Percentiles rank a stretch among this genome's conserved stretches.
Conservation (phyloP, 2,329 filamentous ascomycete species). For the Ophiostoma montium region DNA sequence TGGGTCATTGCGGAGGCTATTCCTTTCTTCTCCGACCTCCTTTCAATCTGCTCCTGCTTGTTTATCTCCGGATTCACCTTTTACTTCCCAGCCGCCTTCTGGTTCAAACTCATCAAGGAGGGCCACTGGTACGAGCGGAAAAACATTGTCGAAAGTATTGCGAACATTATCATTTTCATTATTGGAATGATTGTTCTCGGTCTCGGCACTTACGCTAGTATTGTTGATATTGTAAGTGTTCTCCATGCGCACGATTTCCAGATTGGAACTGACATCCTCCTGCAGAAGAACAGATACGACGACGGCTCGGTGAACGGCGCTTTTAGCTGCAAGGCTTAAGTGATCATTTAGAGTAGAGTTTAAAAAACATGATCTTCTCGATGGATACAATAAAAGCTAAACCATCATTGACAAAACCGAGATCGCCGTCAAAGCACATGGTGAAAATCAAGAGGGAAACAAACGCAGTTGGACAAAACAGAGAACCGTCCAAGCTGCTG, state of each 20-base stretch:
- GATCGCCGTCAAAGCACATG: no score
- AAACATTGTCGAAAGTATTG: background rate
- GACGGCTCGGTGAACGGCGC: background rate
- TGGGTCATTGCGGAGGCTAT: slow-evolving; percentile 1
- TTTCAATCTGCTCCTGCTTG: background rate
- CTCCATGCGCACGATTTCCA: no score
- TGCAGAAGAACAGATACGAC: background rate
- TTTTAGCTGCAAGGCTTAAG: background rate
- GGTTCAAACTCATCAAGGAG: slow-evolving; percentile 1
- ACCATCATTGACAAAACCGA: no score
- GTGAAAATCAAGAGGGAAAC: no score
- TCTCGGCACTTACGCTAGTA: background rate
- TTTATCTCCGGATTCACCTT: background rate
- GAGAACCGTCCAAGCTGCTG: no score
- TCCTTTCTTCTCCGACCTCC: background rate
- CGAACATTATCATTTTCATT: background rate
- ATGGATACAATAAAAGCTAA: no score
- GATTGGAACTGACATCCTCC: background rate
- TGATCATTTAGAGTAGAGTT: no score
- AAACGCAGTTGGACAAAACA: no score
- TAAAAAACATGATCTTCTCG: no score
- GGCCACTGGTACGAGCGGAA: background rate
- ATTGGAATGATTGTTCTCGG: background rate
- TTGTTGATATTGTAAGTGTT: slow-evolving; percentile 1
- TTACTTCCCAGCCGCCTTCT: background rate